Evolutionary conservation across 164 flowering plant genomes (phyloP).

Genomic region (Umbellularia californica): DNA sequence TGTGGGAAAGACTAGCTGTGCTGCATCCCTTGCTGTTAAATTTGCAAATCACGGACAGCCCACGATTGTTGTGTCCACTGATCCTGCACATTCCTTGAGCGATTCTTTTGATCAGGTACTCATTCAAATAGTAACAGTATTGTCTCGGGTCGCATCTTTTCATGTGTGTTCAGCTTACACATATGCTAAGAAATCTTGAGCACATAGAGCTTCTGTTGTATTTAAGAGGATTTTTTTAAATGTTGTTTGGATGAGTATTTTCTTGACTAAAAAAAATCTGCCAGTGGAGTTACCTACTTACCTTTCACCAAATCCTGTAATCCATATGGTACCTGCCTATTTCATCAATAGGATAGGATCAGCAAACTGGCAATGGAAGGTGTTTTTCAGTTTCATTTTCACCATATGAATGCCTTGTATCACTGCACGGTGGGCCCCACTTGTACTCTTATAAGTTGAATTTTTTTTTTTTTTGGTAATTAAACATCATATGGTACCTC

Average conservation of each 20-base stretch:
- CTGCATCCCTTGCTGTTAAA: constrained; percentile 93
- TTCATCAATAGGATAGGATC: too few relatives aligned
- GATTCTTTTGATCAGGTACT: constrained; percentile 93
- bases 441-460: too few relatives aligned
- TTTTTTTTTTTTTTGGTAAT: neutral
- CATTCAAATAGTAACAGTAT: neutral
- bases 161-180: neutral
- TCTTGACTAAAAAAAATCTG: too few relatives aligned
- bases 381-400: too few relatives aligned
- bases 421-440: neutral
- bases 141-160: neutral
- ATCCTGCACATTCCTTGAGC: constrained; percentile 96
- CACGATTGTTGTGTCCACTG: constrained; percentile 92
- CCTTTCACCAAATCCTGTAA: too few relatives aligned
- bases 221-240: too few relatives aligned
- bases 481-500: neutral
- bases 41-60: constrained; percentile 89
- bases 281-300: too few relatives aligned
- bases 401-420: too few relatives aligned
- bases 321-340: too few relatives aligned
- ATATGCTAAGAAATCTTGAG: neutral
- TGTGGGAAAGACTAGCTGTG: constrained; percentile 96
- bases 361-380: too few relatives aligned
- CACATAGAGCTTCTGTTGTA: too few relatives aligned
- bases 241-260: too few relatives aligned